phyloP scores from a whole-genome alignment of 208 protist species.

The Trypanosoma avium region DNA sequence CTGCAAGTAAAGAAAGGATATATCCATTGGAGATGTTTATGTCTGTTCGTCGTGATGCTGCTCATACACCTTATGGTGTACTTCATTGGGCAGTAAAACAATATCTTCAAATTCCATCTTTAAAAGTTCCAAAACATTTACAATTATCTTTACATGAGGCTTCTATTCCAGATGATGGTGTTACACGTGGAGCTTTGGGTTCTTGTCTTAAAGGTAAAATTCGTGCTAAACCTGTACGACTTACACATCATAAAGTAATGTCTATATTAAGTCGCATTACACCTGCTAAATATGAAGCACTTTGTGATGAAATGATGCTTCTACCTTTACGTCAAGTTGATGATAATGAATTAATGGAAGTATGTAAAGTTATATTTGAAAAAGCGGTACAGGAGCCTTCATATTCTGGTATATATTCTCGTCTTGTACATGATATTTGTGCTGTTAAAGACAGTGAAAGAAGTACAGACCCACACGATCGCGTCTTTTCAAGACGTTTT shows the following conservation, averaged over 20 bases:
- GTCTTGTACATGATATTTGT: slow-evolving; percentile 67
- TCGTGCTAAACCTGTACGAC: slow-evolving; percentile 57
- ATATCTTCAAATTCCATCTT: slow-evolving; percentile 65
- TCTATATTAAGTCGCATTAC: slow-evolving; percentile 86
- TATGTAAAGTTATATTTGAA: slow-evolving; percentile 85
- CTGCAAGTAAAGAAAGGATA: slow-evolving; percentile 40
- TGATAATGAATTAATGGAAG: slow-evolving; percentile 77
- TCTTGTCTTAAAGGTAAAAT: slow-evolving; percentile 42
- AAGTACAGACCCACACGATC: slow-evolving; percentile 49
- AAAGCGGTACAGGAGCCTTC: slow-evolving; percentile 84
- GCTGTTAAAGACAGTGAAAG: slow-evolving; percentile 54
- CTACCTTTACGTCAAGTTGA: slow-evolving; percentile 77
- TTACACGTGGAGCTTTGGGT: slow-evolving; percentile 62
- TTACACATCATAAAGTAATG: slow-evolving; percentile 86
- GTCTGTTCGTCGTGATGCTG: slow-evolving; percentile 70
- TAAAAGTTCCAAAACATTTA: slow-evolving; percentile 83
- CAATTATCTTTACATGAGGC: slow-evolving; percentile 70
- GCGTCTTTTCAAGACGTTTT: slow-evolving; percentile 65
- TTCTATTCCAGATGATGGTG: slow-evolving; percentile 42
- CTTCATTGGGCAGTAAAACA: slow-evolving; percentile 73
- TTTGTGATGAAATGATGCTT: slow-evolving; percentile 70
- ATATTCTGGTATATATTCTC: slow-evolving; percentile 79
- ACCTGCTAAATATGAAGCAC: slow-evolving; percentile 70
- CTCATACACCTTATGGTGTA: slow-evolving; percentile 85
- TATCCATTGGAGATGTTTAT: slow-evolving; percentile 85